A percentile compares a stretch with the other conserved stretches of the same genome.
phyloP scores from a whole-genome alignment of 192 early-diverging fungal species.

The Backusella luteola region DNA sequence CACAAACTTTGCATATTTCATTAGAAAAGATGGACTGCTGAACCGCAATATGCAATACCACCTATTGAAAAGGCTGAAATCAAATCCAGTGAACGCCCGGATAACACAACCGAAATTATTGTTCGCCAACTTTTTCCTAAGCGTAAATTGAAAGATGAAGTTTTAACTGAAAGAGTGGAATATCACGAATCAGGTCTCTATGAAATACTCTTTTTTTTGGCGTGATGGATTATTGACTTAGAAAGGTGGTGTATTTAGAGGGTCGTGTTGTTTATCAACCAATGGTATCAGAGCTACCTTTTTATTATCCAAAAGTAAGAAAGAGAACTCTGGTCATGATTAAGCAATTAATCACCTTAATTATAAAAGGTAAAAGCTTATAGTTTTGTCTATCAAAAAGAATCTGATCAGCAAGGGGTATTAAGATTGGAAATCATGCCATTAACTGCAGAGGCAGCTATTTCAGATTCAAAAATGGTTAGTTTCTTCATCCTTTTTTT shows the following conservation, averaged over 20 bases:
- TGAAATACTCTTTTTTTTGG: not conserved
- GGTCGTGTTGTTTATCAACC: conserved; percentile 25
- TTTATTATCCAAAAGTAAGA: conserved; percentile 50
- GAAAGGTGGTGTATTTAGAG: not conserved
- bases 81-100: not conserved
- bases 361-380: conserved; percentile 23
- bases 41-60: conserved; percentile 60
- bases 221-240: not conserved
- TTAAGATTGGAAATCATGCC: conserved; percentile 30
- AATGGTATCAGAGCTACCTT: conserved; percentile 31
- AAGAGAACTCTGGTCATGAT: not conserved
- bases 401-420: conserved; percentile 11
- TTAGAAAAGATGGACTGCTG: conserved; percentile 56
- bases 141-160: conserved; percentile 44
- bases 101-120: conserved; percentile 28
- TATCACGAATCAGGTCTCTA: conserved; percentile 23
- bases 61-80: conserved; percentile 56
- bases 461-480: conserved; percentile 30
- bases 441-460: not conserved
- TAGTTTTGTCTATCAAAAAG: conserved; percentile 23
- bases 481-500: not conserved
- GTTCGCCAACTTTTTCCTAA: conserved; percentile 44
- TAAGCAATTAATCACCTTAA: not conserved
- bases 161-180: conserved; percentile 42
- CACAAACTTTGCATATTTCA: not conserved